These are phyloP conservation scores for Serendipita sp. DNA, from an alignment of 768 basidiomycete genomes.

Conservation along the genomic window DNA sequence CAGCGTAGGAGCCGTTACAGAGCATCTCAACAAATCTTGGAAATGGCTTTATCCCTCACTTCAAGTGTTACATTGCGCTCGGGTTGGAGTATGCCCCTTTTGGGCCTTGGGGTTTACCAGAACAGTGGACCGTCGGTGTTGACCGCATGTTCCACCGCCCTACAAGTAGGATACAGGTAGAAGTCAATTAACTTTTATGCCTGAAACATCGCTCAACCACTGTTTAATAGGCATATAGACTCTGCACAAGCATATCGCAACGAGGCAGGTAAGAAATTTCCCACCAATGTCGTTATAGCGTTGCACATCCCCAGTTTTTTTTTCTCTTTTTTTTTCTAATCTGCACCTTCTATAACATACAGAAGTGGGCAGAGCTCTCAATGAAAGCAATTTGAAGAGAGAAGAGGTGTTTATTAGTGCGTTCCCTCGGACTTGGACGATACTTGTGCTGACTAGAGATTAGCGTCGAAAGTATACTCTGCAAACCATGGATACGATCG, in stretches of 20 bases:
- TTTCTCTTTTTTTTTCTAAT: not conserved
- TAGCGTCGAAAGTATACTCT: not conserved
- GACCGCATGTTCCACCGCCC: constrained; percentile 40
- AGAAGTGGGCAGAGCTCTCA: constrained; percentile 14
- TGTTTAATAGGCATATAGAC: constrained; percentile 46
- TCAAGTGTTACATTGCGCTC: not conserved
- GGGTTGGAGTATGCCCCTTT: constrained; percentile 43
- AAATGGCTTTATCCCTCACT: not conserved
- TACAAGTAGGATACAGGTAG: constrained; percentile 40
- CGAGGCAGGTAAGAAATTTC: constrained; percentile 8
- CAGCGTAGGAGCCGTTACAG: not conserved
- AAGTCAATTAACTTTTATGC: not conserved
- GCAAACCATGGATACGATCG: constrained; percentile 16
- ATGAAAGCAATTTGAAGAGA: constrained; percentile 33
- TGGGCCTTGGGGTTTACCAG: constrained; percentile 57
- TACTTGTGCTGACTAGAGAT: constrained; percentile 2
- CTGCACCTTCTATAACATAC: not conserved
- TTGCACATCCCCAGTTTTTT: not conserved
- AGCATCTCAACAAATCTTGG: too few relatives aligned
- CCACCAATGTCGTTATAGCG: constrained; percentile 12
- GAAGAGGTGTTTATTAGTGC: constrained; percentile 54
- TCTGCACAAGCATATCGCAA: constrained; percentile 49
- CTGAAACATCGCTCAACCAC: not conserved
- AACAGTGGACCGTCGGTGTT: constrained; percentile 23
- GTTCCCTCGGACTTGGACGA: constrained; percentile 21